These are phyloP conservation scores for Mycosphaerelloides madeirae DNA, from an alignment of 2,329 filamentous ascomycete genomes.

Conservation along the genomic window DNA sequence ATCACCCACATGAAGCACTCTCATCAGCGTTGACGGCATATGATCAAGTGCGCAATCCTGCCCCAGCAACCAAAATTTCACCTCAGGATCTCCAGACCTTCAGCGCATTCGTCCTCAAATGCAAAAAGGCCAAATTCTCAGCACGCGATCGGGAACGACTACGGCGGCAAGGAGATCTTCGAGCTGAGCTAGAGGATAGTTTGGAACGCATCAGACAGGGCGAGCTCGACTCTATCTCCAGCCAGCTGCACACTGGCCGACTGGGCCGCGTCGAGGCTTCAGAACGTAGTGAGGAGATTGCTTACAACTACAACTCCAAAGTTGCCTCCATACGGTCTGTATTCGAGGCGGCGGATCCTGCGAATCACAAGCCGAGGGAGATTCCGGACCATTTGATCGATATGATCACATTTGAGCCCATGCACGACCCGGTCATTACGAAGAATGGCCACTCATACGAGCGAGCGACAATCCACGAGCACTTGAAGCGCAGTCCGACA, in stretches of 20 bases:
- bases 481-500: slow-evolving; percentile 67
- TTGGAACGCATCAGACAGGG: slow-evolving; percentile 48
- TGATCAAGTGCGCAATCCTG: slow-evolving; percentile 42
- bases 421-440: slow-evolving; percentile 51
- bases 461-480: slow-evolving; percentile 76
- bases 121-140: slow-evolving; percentile 85
- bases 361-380: slow-evolving; percentile 45
- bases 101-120: slow-evolving; percentile 67
- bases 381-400: slow-evolving; percentile 75
- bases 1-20: slow-evolving; percentile 68
- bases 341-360: slow-evolving; percentile 46
- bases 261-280: slow-evolving; percentile 42
- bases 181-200: slow-evolving; percentile 54
- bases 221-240: slow-evolving; percentile 34
- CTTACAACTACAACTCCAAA: slow-evolving; percentile 37
- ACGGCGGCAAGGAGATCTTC: slow-evolving; percentile 54
- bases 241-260: slow-evolving; percentile 30
- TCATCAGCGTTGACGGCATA: slow-evolving; percentile 68
- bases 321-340: slow-evolving; percentile 41
- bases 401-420: slow-evolving; percentile 44
- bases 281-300: slow-evolving; percentile 47
- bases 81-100: slow-evolving; percentile 41
- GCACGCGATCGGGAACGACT: slow-evolving; percentile 60
- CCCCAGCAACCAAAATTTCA: slow-evolving; percentile 54
- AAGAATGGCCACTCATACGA: slow-evolving; percentile 90